These are phyloP conservation scores for Crithidia brevicula DNA, from an alignment of 208 protist species.

Conservation along the genomic window DNA sequence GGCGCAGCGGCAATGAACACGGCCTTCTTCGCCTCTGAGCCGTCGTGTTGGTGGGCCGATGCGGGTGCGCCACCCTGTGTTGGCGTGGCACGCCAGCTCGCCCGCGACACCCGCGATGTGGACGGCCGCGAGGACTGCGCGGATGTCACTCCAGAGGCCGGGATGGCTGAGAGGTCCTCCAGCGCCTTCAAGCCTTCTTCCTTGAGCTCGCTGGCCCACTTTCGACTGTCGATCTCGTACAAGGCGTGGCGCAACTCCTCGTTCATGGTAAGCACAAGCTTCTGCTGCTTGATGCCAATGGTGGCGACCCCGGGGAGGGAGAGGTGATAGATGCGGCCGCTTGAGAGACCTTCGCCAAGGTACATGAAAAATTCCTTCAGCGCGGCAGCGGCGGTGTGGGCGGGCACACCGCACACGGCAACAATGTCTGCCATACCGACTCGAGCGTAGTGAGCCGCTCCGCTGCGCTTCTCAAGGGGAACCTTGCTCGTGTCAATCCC, in stretches of 20 bases:
- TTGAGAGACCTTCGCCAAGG: slow-evolving; percentile 80
- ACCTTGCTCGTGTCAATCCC: slow-evolving; percentile 45
- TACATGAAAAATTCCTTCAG: slow-evolving; percentile 87
- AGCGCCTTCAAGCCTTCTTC: slow-evolving; percentile 32
- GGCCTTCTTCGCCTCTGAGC: slow-evolving; percentile 24
- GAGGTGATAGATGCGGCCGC: slow-evolving; percentile 67
- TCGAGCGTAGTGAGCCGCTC: slow-evolving; percentile 26
- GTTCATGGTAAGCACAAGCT: slow-evolving; percentile 50
- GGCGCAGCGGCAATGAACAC: slow-evolving; percentile 72
- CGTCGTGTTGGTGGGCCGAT: not conserved
- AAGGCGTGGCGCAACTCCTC: slow-evolving; percentile 60
- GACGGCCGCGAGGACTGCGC: slow-evolving; percentile 44
- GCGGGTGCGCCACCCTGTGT: not conserved
- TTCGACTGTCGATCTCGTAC: slow-evolving; percentile 74
- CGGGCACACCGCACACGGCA: slow-evolving; percentile 62
- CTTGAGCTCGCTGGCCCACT: slow-evolving; percentile 69
- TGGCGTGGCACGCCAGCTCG: slow-evolving; percentile 37
- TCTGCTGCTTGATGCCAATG: slow-evolving; percentile 70
- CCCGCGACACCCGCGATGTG: slow-evolving; percentile 24
- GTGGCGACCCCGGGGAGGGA: slow-evolving; percentile 65
- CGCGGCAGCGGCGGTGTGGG: slow-evolving; percentile 55
- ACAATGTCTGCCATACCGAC: slow-evolving; percentile 72
- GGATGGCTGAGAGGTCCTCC: slow-evolving; percentile 13
- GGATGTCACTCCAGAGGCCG: slow-evolving; percentile 15
- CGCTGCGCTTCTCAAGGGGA: slow-evolving; percentile 27